Evolutionary conservation across 192 early-diverging fungal genomes (phyloP).

Genomic region (Backusella australiensis): DNA sequence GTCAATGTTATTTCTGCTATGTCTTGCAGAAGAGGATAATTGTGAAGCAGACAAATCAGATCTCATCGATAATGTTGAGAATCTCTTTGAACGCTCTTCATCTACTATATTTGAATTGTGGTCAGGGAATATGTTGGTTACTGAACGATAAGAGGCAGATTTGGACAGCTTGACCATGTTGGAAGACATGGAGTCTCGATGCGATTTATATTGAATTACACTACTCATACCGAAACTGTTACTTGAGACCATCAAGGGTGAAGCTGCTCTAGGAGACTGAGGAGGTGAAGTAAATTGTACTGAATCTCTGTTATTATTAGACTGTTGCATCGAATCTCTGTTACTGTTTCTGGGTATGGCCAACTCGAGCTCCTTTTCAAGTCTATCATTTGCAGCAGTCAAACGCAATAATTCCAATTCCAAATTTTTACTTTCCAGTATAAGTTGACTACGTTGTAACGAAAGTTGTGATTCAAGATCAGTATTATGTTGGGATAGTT

Average conservation of each 20-base stretch:
- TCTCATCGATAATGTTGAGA: neutral
- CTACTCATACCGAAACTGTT: neutral
- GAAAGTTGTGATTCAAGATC: slow-evolving; percentile 28
- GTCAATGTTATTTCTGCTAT: neutral
- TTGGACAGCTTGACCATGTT: slow-evolving; percentile 14
- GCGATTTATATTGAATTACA: slow-evolving; percentile 4
- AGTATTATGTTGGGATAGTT: slow-evolving; percentile 17
- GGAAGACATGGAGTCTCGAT: neutral
- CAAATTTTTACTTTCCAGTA: slow-evolving; percentile 23
- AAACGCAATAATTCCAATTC: slow-evolving; percentile 25
- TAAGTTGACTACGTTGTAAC: slow-evolving; percentile 16
- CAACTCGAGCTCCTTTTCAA: slow-evolving; percentile 37
- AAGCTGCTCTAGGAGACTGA: slow-evolving; percentile 16
- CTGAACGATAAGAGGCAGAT: slow-evolving; percentile 4
- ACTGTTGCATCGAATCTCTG: neutral
- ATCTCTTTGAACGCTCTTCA: neutral
- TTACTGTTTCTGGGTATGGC: slow-evolving; percentile 17
- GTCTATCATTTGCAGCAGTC: slow-evolving; percentile 29
- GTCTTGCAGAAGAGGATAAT: neutral
- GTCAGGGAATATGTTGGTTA: neutral
- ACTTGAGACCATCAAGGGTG: slow-evolving; percentile 4
- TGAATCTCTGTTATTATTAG: neutral
- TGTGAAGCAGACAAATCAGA: neutral
- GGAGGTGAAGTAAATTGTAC: slow-evolving; percentile 17
- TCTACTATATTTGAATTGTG: neutral